A percentile compares a stretch with the other conserved stretches of the same genome.
These are phyloP conservation scores for Beauveria scarabaeidicola DNA, from an alignment of 2,329 filamentous ascomycete genomes.

Conservation along the genomic window DNA sequence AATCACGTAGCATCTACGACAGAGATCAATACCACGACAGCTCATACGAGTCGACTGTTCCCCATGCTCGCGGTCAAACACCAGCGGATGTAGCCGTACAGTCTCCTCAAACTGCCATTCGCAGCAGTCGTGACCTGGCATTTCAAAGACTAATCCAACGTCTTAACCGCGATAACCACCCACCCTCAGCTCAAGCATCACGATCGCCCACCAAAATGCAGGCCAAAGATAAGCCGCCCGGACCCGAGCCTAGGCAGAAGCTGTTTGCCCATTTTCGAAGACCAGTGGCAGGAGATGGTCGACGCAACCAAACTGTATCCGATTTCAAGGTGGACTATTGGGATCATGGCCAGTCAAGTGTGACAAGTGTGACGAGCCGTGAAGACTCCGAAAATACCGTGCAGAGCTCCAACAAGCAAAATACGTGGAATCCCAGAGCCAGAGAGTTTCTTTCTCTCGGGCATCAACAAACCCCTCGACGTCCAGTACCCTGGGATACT, in stretches of 20 bases:
- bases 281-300: background rate
- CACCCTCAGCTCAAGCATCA: background rate
- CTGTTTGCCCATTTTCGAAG: background rate
- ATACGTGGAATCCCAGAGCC: conserved; percentile 24
- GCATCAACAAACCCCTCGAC: background rate
- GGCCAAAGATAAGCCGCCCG: background rate
- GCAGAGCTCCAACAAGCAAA: conserved; percentile 2
- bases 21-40: background rate
- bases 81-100: background rate
- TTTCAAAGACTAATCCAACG: conserved; percentile 2
- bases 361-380: background rate
- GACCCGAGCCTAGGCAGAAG: background rate
- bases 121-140: background rate
- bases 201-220: background rate
- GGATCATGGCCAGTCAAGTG: background rate
- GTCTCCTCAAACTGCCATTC: conserved; percentile 2
- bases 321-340: conserved; percentile 8
- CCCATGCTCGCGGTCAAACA: background rate
- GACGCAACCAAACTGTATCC: conserved; percentile 7
- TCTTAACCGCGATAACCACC: background rate
- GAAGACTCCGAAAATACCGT: conserved; percentile 3
- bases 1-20: background rate
- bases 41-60: background rate
- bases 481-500: background rate
- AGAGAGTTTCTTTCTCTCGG: conserved; percentile 26